Conservation (phyloP, 192 early-diverging fungal genomes). For the Coemansia sp. region DNA sequence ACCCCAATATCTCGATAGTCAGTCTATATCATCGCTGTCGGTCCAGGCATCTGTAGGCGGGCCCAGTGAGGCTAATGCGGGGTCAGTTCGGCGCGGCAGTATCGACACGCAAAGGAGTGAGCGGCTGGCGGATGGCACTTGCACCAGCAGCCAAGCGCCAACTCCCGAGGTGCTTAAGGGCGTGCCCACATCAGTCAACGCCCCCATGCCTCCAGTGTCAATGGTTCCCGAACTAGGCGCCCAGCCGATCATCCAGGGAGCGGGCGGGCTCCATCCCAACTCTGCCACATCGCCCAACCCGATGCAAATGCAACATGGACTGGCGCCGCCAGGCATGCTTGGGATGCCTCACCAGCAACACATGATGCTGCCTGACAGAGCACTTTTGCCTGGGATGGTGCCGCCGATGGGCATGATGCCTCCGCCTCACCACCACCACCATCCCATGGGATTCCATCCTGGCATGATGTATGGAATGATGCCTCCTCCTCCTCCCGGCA, state of each 20-base stretch:
- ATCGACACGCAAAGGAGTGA: slow-evolving; percentile 13
- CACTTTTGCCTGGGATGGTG: slow-evolving; percentile 37
- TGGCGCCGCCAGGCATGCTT: slow-evolving; percentile 21
- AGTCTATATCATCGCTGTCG: slow-evolving; percentile 47
- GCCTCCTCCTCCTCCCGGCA: slow-evolving; percentile 31
- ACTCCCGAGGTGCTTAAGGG: background rate
- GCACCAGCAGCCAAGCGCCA: slow-evolving; percentile 1
- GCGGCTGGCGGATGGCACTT: background rate
- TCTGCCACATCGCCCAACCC: slow-evolving; percentile 1
- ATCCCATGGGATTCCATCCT: slow-evolving; percentile 40
- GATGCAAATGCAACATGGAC: slow-evolving; percentile 27
- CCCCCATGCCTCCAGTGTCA: background rate
- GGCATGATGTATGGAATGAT: slow-evolving; percentile 51
- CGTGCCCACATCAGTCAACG: background rate
- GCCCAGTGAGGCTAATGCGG: slow-evolving; percentile 33
- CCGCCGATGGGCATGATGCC: slow-evolving; percentile 46
- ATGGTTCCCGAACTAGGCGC: background rate
- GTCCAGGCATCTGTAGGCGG: slow-evolving; percentile 38
- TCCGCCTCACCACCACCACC: slow-evolving; percentile 7
- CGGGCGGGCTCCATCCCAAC: background rate
- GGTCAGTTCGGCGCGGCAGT: slow-evolving; percentile 20
- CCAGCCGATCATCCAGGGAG: slow-evolving; percentile 2
- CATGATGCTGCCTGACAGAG: slow-evolving; percentile 44
- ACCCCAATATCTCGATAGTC: slow-evolving; percentile 22
- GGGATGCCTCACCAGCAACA: slow-evolving; percentile 23